A percentile compares a stretch with the other conserved stretches of the same genome.
phyloP scores from a whole-genome alignment of 2,329 filamentous ascomycete genomes.

The Botrytis elliptica region DNA sequence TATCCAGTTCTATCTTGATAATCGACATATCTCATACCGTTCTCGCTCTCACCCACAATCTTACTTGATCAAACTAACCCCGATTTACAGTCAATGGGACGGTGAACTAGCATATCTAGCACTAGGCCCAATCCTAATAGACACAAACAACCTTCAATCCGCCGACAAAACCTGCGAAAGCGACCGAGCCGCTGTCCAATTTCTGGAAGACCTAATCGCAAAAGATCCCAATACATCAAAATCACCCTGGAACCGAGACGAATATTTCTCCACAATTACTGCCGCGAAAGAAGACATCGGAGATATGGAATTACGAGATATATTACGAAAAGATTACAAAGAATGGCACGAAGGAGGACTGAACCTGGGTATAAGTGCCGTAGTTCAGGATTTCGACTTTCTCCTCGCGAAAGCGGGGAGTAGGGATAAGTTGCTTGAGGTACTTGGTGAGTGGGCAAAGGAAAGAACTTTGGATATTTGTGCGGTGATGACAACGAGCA shows the following conservation, averaged over 20 bases:
- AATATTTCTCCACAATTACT: constrained; percentile 60
- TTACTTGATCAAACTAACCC: neutral
- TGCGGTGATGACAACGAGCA: constrained; percentile 67
- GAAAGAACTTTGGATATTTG: constrained; percentile 61
- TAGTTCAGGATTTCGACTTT: constrained; percentile 62
- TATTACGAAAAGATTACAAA: constrained; percentile 83
- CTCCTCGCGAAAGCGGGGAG: constrained; percentile 55
- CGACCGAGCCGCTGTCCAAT: constrained; percentile 57
- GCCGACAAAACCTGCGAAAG: constrained; percentile 63
- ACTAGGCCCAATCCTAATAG: constrained; percentile 69
- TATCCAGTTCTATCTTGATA: neutral
- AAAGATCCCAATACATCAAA: constrained; percentile 5
- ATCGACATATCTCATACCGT: neutral
- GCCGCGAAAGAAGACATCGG: constrained; percentile 68
- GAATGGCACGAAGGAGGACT: constrained; percentile 62
- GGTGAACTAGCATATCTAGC: constrained; percentile 64
- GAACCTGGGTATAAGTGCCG: constrained; percentile 64
- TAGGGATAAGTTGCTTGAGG: constrained; percentile 46
- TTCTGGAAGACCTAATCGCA: constrained; percentile 53
- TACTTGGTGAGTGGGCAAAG: constrained; percentile 52
- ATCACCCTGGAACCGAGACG: constrained; percentile 49
- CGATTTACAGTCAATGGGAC: constrained; percentile 41
- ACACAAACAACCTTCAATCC: constrained; percentile 64
- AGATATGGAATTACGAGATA: constrained; percentile 59
- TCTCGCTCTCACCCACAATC: neutral